Evolutionary conservation across 2,329 filamentous ascomycete genomes (phyloP).

Genomic region (Pseudohalonectria lignicola): DNA sequence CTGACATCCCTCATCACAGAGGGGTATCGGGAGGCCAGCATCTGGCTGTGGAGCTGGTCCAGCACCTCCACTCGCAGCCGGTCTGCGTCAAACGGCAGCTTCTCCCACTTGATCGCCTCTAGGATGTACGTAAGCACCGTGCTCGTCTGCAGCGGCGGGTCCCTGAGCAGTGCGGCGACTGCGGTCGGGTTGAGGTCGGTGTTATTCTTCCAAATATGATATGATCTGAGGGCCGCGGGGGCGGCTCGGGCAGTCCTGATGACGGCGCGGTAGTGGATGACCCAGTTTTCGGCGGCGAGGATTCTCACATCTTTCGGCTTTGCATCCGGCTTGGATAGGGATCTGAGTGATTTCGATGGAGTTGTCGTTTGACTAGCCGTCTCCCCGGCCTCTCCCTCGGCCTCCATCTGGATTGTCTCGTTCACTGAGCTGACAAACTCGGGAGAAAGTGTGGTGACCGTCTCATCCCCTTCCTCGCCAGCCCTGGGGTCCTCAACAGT

Average conservation of each 20-base stretch:
- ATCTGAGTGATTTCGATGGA: too few species aligned
- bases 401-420: slow-evolving; percentile 14
- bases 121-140: slow-evolving; percentile 52
- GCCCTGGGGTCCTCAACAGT: slow-evolving; percentile 4
- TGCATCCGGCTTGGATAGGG: too few species aligned
- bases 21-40: too few species aligned
- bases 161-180: slow-evolving; percentile 44
- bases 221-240: slow-evolving; percentile 38
- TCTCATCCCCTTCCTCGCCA: neutral
- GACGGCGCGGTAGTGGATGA: slow-evolving; percentile 21
- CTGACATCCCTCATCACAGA: too few species aligned
- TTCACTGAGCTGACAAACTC: slow-evolving; percentile 9
- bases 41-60: slow-evolving; percentile 15
- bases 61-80: slow-evolving; percentile 35
- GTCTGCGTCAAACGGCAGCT: slow-evolving; percentile 33
- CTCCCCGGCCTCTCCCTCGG: slow-evolving; percentile 6
- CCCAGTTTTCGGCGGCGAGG: slow-evolving; percentile 27
- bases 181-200: slow-evolving; percentile 32
- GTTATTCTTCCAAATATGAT: slow-evolving; percentile 52
- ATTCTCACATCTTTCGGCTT: slow-evolving; percentile 29
- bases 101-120: slow-evolving; percentile 38
- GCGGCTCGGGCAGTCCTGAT: slow-evolving; percentile 13
- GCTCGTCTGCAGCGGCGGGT: slow-evolving; percentile 43
- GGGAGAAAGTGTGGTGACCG: slow-evolving; percentile 4
- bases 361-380: slow-evolving; percentile 3